phyloP scores from a whole-genome alignment of 2,329 filamentous ascomycete species.

The Fonsecaea monophora region DNA sequence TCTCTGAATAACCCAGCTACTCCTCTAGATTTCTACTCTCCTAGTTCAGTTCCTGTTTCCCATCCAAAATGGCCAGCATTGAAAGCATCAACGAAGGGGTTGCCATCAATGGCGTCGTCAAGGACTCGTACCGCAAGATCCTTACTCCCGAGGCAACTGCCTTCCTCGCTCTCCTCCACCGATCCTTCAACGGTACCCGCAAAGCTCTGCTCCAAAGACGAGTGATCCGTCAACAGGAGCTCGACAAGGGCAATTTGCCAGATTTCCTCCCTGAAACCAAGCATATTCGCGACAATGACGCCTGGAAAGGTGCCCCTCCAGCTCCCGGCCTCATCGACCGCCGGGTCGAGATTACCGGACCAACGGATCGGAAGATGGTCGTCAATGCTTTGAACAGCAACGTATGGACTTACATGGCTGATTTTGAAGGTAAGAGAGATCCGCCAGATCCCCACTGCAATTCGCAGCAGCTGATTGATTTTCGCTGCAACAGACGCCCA shows the following conservation, averaged over 20 bases:
- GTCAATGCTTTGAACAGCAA: constrained; percentile 95
- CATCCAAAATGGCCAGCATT: constrained; percentile 66
- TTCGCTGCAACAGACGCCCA: constrained; percentile 72
- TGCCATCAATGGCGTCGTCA: constrained; percentile 79
- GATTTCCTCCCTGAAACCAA: constrained; percentile 96
- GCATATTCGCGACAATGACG: constrained; percentile 90
- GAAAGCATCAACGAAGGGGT: constrained; percentile 87
- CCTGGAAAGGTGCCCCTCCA: constrained; percentile 90
- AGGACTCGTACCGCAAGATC: constrained; percentile 84
- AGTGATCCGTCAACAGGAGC: constrained; percentile 84
- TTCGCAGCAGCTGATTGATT: constrained; percentile 21
- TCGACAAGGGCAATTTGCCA: constrained; percentile 85
- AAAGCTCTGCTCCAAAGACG: constrained; percentile 89
- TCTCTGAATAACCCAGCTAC: constrained; percentile 9
- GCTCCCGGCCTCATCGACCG: constrained; percentile 92
- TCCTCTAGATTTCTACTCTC: constrained; percentile 1
- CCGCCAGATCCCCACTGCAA: not conserved
- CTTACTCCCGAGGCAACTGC: constrained; percentile 87
- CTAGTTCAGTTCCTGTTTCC: not conserved
- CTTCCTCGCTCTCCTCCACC: constrained; percentile 92
- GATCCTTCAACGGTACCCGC: constrained; percentile 88
- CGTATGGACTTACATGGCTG: constrained; percentile 99
- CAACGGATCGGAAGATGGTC: constrained; percentile 98
- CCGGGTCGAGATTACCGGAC: constrained; percentile 94
- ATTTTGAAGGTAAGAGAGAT: constrained; percentile 85